Percentiles rank a stretch among this genome's conserved stretches.
These are phyloP conservation scores for Metschnikowia amazonensis DNA, from an alignment of 805 yeast species.

Conservation along the genomic window DNA sequence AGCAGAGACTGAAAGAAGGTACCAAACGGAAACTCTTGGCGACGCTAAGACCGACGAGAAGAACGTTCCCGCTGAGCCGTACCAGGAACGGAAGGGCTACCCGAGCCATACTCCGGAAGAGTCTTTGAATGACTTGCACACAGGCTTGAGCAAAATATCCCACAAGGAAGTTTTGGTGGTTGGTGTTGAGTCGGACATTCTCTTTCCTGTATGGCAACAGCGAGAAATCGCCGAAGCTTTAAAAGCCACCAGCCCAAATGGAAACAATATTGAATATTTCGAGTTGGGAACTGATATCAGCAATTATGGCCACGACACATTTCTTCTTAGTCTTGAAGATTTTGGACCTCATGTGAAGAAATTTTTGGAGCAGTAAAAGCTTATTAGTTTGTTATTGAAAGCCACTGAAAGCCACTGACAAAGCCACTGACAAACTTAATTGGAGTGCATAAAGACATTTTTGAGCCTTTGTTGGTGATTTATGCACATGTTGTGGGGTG, in stretches of 20 bases:
- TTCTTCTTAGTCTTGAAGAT: constrained; percentile 71
- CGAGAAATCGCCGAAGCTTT: constrained; percentile 68
- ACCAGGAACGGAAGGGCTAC: constrained; percentile 47
- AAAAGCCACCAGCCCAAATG: constrained; percentile 23
- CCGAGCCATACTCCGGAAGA: constrained; percentile 51
- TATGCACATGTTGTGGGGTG: too few relatives aligned
- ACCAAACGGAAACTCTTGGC: constrained; percentile 6
- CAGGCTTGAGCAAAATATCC: constrained; percentile 62
- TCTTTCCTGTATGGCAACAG: constrained; percentile 96
- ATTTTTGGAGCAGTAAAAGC: constrained; percentile 50
- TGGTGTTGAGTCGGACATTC: constrained; percentile 89
- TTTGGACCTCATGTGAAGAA: constrained; percentile 72
- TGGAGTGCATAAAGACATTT: too few relatives aligned
- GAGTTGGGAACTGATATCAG: constrained; percentile 77
- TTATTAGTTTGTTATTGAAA: too few relatives aligned
- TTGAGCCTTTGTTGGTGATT: too few relatives aligned
- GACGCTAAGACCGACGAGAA: constrained; percentile 7
- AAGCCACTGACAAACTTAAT: too few relatives aligned
- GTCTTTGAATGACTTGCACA: constrained; percentile 54
- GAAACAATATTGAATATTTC: constrained; percentile 48
- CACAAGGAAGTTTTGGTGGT: constrained; percentile 68
- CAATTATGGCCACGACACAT: constrained; percentile 89
- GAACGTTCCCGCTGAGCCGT: constrained; percentile 47
- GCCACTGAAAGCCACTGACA: too few relatives aligned
- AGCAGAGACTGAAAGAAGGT: constrained; percentile 28